A percentile compares a stretch with the other conserved stretches of the same genome.
phyloP scores from a whole-genome alignment of 352 stramenopile species.

The Phytophthora melonis region DNA sequence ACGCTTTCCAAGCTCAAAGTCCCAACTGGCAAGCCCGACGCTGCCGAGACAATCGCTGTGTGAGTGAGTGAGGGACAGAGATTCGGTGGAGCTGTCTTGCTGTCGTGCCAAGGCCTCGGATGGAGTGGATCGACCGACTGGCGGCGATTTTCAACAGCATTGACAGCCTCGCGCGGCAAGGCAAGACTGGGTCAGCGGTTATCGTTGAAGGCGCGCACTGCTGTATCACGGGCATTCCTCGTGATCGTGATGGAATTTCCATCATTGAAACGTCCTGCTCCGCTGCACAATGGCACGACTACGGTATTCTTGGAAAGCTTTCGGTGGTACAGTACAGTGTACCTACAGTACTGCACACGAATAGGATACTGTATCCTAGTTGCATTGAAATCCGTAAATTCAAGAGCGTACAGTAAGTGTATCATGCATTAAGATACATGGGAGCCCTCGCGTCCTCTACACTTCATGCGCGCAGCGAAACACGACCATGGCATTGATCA shows the following conservation, averaged over 20 bases:
- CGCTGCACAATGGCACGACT: background rate
- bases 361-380: too few species aligned
- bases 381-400: too few species aligned
- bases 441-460: background rate
- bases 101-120: background rate
- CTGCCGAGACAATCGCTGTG: background rate
- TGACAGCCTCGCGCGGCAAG: constrained; percentile 8
- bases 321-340: constrained; percentile 1
- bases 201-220: constrained; percentile 25
- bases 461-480: constrained; percentile 1
- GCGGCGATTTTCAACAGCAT: constrained; percentile 6
- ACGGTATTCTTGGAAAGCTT: background rate
- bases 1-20: constrained; percentile 3
- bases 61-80: constrained; percentile 13
- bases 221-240: constrained; percentile 3
- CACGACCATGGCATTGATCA: constrained; percentile 8
- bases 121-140: background rate
- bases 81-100: constrained; percentile 24
- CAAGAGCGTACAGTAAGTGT: background rate
- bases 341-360: too few species aligned
- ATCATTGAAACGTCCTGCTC: too few species aligned
- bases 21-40: constrained; percentile 1
- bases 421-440: background rate
- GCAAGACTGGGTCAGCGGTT: background rate
- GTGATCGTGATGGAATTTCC: constrained; percentile 9